Base-by-base conservation (phyloP, 805 yeast species). In the Sugiyamaella marilandica region DNA sequence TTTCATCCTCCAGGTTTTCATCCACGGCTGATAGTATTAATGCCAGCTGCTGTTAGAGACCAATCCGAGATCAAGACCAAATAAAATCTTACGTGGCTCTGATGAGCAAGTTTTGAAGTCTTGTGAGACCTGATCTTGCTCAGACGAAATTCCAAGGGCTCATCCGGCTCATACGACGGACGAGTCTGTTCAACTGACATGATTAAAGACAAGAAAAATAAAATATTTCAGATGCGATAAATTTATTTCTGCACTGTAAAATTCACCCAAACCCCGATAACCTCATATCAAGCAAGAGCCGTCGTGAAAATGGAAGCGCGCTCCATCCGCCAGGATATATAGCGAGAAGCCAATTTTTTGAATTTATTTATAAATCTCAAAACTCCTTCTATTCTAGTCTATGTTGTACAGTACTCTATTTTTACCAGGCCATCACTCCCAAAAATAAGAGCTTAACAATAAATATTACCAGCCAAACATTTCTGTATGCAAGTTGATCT, bases 11-110 rank as follows among this genome's bases (percentile, higher is more conserved):
- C 43, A 94, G 77, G 60, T 87, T 87, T 61, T 88, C 96, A 66
- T 94, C 99, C 47, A 94, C 91, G 2, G 97, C 96, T 19, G 85
- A 78, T 47, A 94, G 75, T 52, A 92, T 83, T 26, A 88, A 71
- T 8, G 97, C 96, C 57, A 87, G 74, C 62, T 58, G 52, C 8
- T n/a, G 33, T 36, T 49, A 34, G 49, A 16, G 24, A 45, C 19
- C 13, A 14, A 29, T 35, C 18, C 8, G 19, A 41, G n/a, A 11
- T n/a, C 18, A 29, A n/a, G 19, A 14, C 14, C n/a, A 24, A 24
- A 3, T 3, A 24, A 24, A 7, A 24, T 53, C 66, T 34, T 59
- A 66, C 68, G 65, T 85, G 89, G 64, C 85, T 86, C 71, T 90
- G 97, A 68, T 90, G 87, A 21, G 85, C 89, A 48, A 91, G 72